Conservation (phyloP, 768 basidiomycete genomes). For the Polyporus arcularius region DNA sequence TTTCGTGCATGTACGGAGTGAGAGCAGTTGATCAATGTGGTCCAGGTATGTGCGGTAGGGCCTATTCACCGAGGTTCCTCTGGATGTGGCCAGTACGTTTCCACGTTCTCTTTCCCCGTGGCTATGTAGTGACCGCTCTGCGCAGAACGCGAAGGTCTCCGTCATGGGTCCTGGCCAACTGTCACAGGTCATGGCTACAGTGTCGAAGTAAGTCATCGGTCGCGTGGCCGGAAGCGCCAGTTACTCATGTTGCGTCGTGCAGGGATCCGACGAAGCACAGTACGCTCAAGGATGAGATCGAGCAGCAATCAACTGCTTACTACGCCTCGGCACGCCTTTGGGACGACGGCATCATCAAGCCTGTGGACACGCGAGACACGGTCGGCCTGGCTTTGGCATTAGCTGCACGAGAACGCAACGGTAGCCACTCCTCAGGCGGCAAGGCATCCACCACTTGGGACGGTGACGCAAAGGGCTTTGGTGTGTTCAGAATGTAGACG, state of each 20-base stretch:
- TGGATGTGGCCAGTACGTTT: conserved; percentile 95
- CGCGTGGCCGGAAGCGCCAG: background rate
- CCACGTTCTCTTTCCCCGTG: background rate
- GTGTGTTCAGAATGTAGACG: conserved; percentile 87
- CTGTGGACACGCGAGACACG: conserved; percentile 85
- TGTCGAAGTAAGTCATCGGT: conserved; percentile 64
- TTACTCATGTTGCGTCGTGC: background rate
- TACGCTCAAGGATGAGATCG: conserved; percentile 78
- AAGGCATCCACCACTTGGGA: conserved; percentile 62
- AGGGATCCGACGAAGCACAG: conserved; percentile 82
- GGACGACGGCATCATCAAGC: conserved; percentile 92
- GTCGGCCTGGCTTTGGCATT: conserved; percentile 87
- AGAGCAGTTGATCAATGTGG: conserved; percentile 8
- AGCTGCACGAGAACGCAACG: conserved; percentile 49
- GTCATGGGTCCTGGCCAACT: conserved; percentile 96
- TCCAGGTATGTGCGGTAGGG: conserved; percentile 90
- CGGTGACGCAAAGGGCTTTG: conserved; percentile 71
- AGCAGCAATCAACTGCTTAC: conserved; percentile 81
- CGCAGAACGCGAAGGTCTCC: conserved; percentile 85
- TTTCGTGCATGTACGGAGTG: conserved; percentile 9
- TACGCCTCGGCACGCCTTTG: conserved; percentile 93
- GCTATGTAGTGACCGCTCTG: background rate
- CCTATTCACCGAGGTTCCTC: conserved; percentile 93
- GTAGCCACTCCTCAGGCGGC: conserved; percentile 9
- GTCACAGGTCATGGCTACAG: conserved; percentile 88